Conservation (phyloP, 208 protist genomes). For the Leishmania mexicana region DNA sequence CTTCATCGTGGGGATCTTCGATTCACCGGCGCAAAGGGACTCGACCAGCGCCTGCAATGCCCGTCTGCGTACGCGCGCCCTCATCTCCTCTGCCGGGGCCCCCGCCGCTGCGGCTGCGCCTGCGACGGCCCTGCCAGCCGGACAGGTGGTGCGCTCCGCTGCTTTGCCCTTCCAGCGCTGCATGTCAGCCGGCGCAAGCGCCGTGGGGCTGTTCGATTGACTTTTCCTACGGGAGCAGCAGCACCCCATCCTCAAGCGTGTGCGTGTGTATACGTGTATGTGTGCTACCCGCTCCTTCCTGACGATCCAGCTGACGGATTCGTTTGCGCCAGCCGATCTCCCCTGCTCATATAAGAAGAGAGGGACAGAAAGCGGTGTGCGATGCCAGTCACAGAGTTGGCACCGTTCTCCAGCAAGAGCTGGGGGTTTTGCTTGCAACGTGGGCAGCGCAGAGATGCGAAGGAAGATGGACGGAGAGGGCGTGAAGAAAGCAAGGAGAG, state of each 20-base stretch:
- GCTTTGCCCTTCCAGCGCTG: background rate
- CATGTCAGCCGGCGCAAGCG: background rate
- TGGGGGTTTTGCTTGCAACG: background rate
- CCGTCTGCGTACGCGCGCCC: constrained; percentile 35
- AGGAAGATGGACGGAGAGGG: background rate
- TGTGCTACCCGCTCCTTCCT: no score
- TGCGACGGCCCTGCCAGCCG: background rate
- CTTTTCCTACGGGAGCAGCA: constrained; percentile 7
- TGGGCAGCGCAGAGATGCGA: background rate
- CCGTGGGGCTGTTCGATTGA: background rate
- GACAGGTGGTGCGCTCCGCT: background rate
- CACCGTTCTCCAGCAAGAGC: background rate
- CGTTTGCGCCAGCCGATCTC: background rate
- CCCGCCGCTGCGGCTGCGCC: constrained; percentile 9
- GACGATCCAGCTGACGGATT: background rate
- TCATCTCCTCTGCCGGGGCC: constrained; percentile 32
- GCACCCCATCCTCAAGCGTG: constrained; percentile 12
- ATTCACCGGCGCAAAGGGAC: constrained; percentile 31
- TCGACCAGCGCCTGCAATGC: constrained; percentile 50
- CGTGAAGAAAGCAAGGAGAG: no score
- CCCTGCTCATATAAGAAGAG: background rate
- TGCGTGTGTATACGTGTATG: background rate
- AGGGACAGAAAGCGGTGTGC: no score
- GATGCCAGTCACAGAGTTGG: background rate
- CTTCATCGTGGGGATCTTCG: constrained; percentile 41